Evolutionary conservation across 2,329 filamentous ascomycete genomes (phyloP).

Genomic region (Aspergillus alliaceus): DNA sequence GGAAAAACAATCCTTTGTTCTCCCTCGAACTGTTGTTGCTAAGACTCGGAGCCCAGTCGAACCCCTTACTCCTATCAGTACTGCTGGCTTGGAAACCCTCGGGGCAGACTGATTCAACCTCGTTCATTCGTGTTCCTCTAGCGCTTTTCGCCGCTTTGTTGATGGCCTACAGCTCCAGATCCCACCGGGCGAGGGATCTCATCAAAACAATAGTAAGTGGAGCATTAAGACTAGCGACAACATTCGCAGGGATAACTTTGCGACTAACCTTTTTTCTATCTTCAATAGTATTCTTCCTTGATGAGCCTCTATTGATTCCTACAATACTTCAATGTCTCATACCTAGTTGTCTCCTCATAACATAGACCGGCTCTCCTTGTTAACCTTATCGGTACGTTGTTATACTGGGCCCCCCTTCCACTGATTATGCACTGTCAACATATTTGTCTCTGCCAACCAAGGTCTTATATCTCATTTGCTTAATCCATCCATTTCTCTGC

Average conservation of each 20-base stretch:
- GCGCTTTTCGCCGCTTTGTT: background rate
- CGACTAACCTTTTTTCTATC: slow-evolving; percentile 7
- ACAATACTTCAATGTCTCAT: slow-evolving; percentile 8
- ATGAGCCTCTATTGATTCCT: slow-evolving; percentile 2
- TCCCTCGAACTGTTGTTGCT: background rate
- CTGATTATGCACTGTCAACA: background rate
- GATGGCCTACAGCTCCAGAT: background rate
- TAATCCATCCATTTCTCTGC: background rate
- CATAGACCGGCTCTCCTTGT: slow-evolving; percentile 4
- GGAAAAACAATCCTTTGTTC: slow-evolving; percentile 7
- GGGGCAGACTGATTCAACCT: background rate
- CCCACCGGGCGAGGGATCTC: slow-evolving; percentile 8
- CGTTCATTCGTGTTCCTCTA: background rate
- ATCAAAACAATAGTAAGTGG: slow-evolving; percentile 17
- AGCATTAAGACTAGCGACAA: background rate
- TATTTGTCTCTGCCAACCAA: background rate
- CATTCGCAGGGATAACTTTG: background rate
- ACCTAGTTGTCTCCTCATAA: background rate
- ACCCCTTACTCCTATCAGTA: background rate
- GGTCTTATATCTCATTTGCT: background rate
- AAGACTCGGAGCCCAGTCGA: background rate
- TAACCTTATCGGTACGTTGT: background rate
- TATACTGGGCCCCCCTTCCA: background rate
- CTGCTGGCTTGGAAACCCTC: background rate
- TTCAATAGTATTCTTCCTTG: slow-evolving; percentile 6